Conservation (phyloP, 2,329 filamentous ascomycete species). For the Paecilomyces niveus region DNA sequence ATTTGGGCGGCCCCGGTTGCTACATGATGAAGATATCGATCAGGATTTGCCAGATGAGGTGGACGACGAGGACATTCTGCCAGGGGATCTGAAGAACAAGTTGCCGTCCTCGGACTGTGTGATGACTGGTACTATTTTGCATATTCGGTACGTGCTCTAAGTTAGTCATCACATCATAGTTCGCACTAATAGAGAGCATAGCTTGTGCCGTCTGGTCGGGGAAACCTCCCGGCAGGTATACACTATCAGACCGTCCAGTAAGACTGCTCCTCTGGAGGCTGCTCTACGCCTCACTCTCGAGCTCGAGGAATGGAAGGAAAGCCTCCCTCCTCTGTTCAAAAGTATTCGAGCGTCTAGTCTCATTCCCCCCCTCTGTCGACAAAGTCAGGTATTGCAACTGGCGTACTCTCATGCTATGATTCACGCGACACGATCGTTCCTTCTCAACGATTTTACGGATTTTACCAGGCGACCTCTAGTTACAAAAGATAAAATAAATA, state of each 20-base stretch:
- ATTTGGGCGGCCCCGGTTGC: conserved; percentile 53
- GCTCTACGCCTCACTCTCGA: conserved; percentile 27
- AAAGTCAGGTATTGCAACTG: conserved; percentile 32
- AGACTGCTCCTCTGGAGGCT: conserved; percentile 23
- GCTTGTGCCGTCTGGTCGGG: conserved; percentile 46
- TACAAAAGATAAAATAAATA: conserved; percentile 23
- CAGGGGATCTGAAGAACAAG: conserved; percentile 29
- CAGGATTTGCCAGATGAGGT: conserved; percentile 51
- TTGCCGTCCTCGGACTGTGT: conserved; percentile 29
- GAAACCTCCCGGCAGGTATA: conserved; percentile 41
- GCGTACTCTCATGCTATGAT: conserved; percentile 34
- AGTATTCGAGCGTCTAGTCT: conserved; percentile 28
- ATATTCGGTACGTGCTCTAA: conserved; percentile 22
- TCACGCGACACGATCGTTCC: conserved; percentile 30
- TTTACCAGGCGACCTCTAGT: conserved; percentile 22
- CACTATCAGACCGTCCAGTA: conserved; percentile 24
- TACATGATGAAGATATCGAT: conserved; percentile 59
- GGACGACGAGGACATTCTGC: conserved; percentile 52
- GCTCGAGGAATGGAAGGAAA: conserved; percentile 31
- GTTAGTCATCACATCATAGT: background rate
- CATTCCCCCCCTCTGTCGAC: conserved; percentile 30
- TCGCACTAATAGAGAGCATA: conserved; percentile 6
- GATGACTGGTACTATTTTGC: conserved; percentile 34
- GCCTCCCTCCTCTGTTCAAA: conserved; percentile 28
- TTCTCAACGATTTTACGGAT: conserved; percentile 31